Base-by-base conservation (phyloP, 1,139 yeast genomes). In the Suhomyces terraborum region DNA sequence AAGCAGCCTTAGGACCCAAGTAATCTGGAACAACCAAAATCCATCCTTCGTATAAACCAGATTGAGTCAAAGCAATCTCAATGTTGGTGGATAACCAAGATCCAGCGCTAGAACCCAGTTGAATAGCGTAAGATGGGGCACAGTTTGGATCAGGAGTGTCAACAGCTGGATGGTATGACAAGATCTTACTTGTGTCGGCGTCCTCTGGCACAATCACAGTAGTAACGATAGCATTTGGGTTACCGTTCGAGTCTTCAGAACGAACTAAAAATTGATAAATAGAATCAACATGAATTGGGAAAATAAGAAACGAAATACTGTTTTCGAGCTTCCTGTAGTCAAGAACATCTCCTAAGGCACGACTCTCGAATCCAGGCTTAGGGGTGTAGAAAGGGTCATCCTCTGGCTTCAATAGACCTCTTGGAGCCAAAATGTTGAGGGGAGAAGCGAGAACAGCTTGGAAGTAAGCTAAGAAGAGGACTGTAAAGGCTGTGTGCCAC, bases 181-280 rank as follows among this genome's bases (percentile, higher is more conserved):
- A 49, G n/a, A 69, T 36, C 42, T 58, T 60, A 1, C 47, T 47
- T 10, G 59, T 50, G 42, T 67, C 62, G 4, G 65, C 64, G 41
- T 64, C 56, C 37, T 50, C 52, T 1, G 74, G 71, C 42, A 56
- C 58, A 8, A 64, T 49, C 3, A 67, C 44, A 0, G 73, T 66
- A 9, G 68, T 51, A 9, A 60, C 62, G 19, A 66, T 56, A 3
- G 60, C 66, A 12, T 51, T 56, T 5, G 75, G 59, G 19, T 59
- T 54, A 1, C 69, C 72, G 28, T 53, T 50, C 3, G 64, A 46
- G 45, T 68, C 71, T 27, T 60, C 53, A n/a, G 72, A 59, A 41
- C 73, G 54, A 2, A 65, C 61, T 41, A 66, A 47, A 20, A 64
- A 46, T 48, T 68, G 73, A 63, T 66, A 66, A 5, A 62, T 46